phyloP scores from a whole-genome alignment of 2,329 filamentous ascomycete genomes.

The Endothia cerciana region DNA sequence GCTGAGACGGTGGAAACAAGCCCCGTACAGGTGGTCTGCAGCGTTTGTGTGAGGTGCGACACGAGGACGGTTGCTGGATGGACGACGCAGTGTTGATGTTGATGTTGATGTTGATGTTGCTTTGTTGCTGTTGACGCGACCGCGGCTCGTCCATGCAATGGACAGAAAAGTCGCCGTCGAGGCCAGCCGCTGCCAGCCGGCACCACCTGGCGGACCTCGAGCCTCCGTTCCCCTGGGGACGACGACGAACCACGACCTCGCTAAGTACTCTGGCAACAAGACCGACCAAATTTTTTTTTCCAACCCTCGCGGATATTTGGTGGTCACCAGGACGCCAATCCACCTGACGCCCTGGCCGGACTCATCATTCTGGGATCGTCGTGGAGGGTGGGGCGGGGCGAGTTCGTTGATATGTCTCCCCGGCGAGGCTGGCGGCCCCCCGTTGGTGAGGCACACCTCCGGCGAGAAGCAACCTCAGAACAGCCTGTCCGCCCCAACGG shows the following conservation, averaged over 20 bases:
- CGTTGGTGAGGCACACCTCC: neutral
- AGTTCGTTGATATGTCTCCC: neutral
- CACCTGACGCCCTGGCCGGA: too few species aligned
- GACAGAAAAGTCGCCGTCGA: neutral
- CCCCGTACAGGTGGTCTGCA: neutral
- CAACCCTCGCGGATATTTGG: too few species aligned
- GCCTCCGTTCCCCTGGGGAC: neutral
- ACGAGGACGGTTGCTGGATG: conserved; percentile 11
- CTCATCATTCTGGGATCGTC: too few species aligned
- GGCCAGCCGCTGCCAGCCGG: neutral
- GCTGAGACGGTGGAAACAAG: neutral
- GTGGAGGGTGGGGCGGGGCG: too few species aligned
- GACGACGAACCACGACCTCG: neutral
- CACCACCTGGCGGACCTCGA: neutral
- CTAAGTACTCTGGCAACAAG: too few species aligned
- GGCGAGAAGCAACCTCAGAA: neutral
- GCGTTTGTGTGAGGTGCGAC: too few species aligned
- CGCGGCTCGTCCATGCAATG: neutral
- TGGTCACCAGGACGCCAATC: too few species aligned
- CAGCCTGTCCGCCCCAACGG: neutral
- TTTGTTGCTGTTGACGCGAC: conserved; percentile 11
- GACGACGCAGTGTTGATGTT: neutral
- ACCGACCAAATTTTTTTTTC: neutral
- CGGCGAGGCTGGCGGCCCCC: neutral
- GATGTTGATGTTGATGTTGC: neutral